Evolutionary conservation across 169 alveolate genomes (phyloP), one percentile per base, ranked within the genome.

Genomic region (Plasmodium billcollinsi): DNA sequence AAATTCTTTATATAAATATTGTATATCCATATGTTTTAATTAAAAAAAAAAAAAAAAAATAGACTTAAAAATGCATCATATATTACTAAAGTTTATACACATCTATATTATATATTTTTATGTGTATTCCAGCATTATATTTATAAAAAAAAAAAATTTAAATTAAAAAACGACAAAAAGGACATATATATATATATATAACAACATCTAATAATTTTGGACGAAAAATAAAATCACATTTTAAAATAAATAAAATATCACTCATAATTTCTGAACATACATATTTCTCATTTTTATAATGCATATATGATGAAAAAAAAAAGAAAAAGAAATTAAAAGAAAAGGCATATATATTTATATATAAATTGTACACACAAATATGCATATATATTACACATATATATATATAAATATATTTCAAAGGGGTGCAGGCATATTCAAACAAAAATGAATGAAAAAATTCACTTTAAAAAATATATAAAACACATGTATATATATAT

Each of bases 161-260:
- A 39, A 39, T 39, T 39, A 39, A 39, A 39, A 39, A 39, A 39
- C 47, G 5, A 39, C 47, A 39, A 39, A 39, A 39, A 0, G 47
- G 47, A 39, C 47, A 39, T 7, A 39, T 7, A 39, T 39, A 39
- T 39, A 39, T 39, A 39, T 5, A 54, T 24, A 45, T 24, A 76
- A 54, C 89, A 65, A 47, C 78, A 66, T 76, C 89, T 65, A 76
- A 70, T 39, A 24, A 15, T 39, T 76, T 76, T 76, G 74, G 75
- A 66, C 70, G 66, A 39, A 73, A 65, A 15, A 24, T 69, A 18
- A 21, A 52, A 45, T 65, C 52, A 76, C 76, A 66, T 65, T 63
- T 65, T 76, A 76, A 76, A 76, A 76, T 75, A 76, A 76, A 76
- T 63, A 65, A 15, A n/a, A 71, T 76, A 63, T 14, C 29, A 26